Percentiles rank a stretch among this genome's conserved stretches.
These are phyloP conservation scores for Aspergillus quadricinctus DNA, from an alignment of 2,329 filamentous ascomycete genomes.

Conservation along the genomic window DNA sequence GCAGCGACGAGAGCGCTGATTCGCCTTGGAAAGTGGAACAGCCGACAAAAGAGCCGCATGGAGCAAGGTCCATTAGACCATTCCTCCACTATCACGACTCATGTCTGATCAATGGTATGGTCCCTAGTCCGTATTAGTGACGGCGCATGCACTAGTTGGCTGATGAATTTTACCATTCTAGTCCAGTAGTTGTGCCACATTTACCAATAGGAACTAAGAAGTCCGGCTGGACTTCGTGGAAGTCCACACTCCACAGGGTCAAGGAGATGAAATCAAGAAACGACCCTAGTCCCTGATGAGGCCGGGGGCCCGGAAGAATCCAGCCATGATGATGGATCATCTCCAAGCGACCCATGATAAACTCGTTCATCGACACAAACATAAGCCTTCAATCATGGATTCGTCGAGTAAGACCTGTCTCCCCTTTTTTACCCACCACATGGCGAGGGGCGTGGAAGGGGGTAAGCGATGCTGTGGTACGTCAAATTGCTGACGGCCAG, in stretches of 20 bases:
- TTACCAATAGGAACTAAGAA: not conserved
- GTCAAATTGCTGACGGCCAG: not conserved
- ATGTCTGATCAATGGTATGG: not conserved
- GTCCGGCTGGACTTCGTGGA: not conserved
- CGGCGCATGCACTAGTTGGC: not conserved
- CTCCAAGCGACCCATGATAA: not conserved
- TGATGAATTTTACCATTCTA: not conserved
- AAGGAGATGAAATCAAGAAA: not conserved
- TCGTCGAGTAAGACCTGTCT: not conserved
- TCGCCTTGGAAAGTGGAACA: not conserved
- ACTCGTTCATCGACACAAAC: too few species aligned
- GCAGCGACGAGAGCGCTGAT: not conserved
- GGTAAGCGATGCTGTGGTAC: not conserved
- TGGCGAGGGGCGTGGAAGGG: not conserved
- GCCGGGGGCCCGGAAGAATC: not conserved
- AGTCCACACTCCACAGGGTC: too few species aligned
- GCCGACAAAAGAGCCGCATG: slow-evolving; percentile 1
- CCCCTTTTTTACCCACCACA: not conserved
- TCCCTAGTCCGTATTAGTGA: not conserved
- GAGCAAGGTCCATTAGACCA: not conserved
- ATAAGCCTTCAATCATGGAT: not conserved
- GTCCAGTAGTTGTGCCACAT: not conserved
- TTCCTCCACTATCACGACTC: not conserved
- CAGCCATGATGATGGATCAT: not conserved
- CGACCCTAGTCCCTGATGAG: not conserved